These are phyloP conservation scores for Phialophora expanda DNA, from an alignment of 2,329 filamentous ascomycete species.

Conservation along the genomic window DNA sequence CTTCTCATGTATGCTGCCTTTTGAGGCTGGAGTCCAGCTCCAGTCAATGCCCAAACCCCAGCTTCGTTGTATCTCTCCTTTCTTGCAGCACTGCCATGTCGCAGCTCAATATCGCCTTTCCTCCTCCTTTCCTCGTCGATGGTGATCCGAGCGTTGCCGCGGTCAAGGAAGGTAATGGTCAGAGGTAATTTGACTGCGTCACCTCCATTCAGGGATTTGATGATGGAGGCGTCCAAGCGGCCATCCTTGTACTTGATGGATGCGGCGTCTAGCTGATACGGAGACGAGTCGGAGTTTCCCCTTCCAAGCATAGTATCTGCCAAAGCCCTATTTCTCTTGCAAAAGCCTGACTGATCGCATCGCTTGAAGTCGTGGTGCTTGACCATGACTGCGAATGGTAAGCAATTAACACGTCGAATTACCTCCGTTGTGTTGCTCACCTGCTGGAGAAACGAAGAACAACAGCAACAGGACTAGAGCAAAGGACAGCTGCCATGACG, in stretches of 20 bases:
- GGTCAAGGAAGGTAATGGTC: constrained; percentile 85
- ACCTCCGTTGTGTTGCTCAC: constrained; percentile 55
- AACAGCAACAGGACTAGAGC: constrained; percentile 64
- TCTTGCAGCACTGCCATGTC: constrained; percentile 79
- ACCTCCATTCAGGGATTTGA: constrained; percentile 74
- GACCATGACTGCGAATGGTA: constrained; percentile 68
- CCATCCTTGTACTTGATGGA: constrained; percentile 79
- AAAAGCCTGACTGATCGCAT: constrained; percentile 94
- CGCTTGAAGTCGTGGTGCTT: constrained; percentile 98
- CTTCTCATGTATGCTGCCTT: constrained; percentile 72
- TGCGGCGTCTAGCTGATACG: constrained; percentile 75
- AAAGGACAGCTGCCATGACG: constrained; percentile 54
- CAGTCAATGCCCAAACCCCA: constrained; percentile 83
- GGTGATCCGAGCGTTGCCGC: constrained; percentile 82
- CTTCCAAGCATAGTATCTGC: constrained; percentile 75
- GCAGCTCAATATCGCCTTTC: constrained; percentile 85
- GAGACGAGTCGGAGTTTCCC: constrained; percentile 73
- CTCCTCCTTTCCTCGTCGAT: constrained; percentile 90
- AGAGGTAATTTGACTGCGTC: constrained; percentile 80
- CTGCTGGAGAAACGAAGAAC: constrained; percentile 67
- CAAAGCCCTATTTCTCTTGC: constrained; percentile 88
- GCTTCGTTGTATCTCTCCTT: constrained; percentile 96
- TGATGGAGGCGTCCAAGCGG: constrained; percentile 76
- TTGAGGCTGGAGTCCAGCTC: constrained; percentile 71
- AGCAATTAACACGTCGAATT: constrained; percentile 8